Percentiles rank a stretch among this genome's conserved stretches.
Evolutionary conservation across 2,329 filamentous ascomycete species (phyloP).

Genomic region (Penicillium thymicola): DNA sequence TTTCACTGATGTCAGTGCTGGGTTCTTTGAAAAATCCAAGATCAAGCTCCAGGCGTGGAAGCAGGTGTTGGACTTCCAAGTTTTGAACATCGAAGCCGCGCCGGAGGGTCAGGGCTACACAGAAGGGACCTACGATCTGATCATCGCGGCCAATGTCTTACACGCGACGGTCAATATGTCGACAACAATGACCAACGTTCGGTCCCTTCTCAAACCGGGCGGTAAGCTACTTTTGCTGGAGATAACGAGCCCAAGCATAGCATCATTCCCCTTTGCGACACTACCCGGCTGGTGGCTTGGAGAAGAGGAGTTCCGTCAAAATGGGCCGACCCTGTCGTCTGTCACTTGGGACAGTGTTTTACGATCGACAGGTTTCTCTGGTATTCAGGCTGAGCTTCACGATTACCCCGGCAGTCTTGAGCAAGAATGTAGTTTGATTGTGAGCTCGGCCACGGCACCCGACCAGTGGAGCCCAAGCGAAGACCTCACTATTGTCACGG

Average conservation of each 20-base stretch:
- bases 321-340: not conserved
- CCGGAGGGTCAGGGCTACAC: not conserved
- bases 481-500: not conserved
- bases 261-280: not conserved
- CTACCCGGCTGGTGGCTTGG: not conserved
- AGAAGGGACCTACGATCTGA: not conserved
- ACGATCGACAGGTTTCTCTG: not conserved
- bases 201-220: not conserved
- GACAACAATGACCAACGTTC: not conserved
- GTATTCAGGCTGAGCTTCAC: not conserved
- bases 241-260: not conserved
- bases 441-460: not conserved
- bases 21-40: not conserved
- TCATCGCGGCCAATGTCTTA: not conserved
- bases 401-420: not conserved
- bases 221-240: not conserved
- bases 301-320: not conserved
- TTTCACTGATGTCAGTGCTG: not conserved
- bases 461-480: not conserved
- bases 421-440: not conserved
- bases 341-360: not conserved
- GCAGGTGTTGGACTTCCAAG: not conserved
- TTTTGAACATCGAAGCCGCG: not conserved
- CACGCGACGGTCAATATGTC: not conserved
- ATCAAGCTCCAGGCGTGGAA: not conserved